Evolutionary conservation across 2,329 filamentous ascomycete species (phyloP).

Genomic region (Cordyceps militaris): DNA sequence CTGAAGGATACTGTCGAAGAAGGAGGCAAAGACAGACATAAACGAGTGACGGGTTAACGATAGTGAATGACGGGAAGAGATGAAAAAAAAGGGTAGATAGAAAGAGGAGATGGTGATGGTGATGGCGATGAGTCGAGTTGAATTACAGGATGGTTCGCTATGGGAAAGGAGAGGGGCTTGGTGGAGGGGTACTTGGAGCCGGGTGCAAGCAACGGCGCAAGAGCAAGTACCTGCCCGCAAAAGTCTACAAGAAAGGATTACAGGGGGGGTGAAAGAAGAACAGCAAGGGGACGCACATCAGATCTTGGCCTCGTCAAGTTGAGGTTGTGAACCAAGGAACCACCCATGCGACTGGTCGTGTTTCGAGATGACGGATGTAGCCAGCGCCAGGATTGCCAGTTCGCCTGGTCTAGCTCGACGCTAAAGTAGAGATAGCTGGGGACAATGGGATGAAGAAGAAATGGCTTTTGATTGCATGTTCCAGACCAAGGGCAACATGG

Average conservation of each 20-base stretch:
- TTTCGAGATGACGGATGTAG: constrained; percentile 2
- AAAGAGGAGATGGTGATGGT: constrained; percentile 9
- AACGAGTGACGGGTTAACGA: constrained; percentile 14
- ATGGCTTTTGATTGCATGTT: too few species aligned
- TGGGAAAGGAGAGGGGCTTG: constrained; percentile 1
- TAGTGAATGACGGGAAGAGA: not conserved
- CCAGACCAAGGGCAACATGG: too few species aligned
- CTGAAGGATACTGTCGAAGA: not conserved
- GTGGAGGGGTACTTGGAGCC: not conserved
- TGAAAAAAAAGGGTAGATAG: not conserved
- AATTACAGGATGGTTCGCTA: not conserved
- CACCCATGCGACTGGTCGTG: constrained; percentile 2
- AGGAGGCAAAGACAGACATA: constrained; percentile 16
- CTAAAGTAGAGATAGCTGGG: not conserved
- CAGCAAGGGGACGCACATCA: not conserved
- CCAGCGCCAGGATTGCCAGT: not conserved
- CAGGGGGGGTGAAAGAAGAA: not conserved
- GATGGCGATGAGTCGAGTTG: not conserved
- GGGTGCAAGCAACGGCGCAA: not conserved
- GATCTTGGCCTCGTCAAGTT: not conserved
- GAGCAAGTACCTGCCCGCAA: not conserved
- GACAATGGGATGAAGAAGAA: not conserved
- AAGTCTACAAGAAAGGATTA: not conserved
- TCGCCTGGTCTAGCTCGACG: not conserved
- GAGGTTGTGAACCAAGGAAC: constrained; percentile 4